A percentile compares a stretch with the other conserved stretches of the same genome.
phyloP scores from a whole-genome alignment of 768 basidiomycete species.

The Podaxis rugospora region DNA sequence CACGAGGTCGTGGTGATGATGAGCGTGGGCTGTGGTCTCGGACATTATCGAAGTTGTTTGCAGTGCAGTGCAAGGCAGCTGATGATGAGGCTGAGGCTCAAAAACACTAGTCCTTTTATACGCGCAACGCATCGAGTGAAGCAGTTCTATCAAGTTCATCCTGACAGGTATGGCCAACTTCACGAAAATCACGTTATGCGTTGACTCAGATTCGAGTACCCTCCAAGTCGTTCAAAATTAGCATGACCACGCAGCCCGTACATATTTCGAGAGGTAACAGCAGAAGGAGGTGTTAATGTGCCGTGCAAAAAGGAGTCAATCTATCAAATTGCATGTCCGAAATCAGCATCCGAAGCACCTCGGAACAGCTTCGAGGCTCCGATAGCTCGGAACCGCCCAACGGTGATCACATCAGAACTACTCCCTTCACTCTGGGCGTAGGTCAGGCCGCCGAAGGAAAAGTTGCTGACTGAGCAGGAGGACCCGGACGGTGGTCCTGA shows the following conservation, averaged over 20 bases:
- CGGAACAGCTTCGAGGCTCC: background rate
- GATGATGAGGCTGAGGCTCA: background rate
- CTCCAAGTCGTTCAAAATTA: background rate
- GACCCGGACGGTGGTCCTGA: background rate
- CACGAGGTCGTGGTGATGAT: background rate
- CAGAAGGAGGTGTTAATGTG: too few relatives aligned
- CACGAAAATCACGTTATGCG: background rate
- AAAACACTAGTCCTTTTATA: background rate
- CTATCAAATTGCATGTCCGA: background rate
- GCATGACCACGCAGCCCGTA: background rate
- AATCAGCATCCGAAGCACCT: background rate
- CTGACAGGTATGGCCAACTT: background rate
- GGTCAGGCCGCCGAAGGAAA: background rate
- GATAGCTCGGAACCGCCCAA: background rate
- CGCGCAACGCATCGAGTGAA: background rate
- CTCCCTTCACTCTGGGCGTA: too few relatives aligned
- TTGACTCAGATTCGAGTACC: slow-evolving; percentile 1
- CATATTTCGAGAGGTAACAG: background rate
- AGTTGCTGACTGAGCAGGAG: background rate
- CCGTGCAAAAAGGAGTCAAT: background rate
- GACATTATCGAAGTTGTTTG: background rate
- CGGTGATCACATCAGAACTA: too few relatives aligned
- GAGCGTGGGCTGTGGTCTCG: background rate
- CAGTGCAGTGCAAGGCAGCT: background rate
- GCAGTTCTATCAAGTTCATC: background rate